Base-by-base conservation (phyloP, 768 basidiomycete species). In the Termitomyces heimii region DNA sequence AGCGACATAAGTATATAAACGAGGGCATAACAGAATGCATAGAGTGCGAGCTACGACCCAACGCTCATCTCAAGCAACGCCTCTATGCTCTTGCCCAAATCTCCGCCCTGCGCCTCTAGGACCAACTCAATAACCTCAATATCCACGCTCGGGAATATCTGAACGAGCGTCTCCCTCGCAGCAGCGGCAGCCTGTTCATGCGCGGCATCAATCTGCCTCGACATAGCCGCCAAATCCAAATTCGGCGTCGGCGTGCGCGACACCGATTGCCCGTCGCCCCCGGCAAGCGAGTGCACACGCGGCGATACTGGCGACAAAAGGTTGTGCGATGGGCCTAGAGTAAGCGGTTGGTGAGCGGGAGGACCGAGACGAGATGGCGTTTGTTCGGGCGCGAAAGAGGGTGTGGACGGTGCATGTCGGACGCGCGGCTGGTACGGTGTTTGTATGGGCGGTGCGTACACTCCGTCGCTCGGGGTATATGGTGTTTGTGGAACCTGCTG, bases 51-150 rank as follows among this genome's bases (percentile, higher is more conserved):
- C 58, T 67, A 76, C 46, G 71, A 66, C 48, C 72, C 77, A 55
- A 73, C 76, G 59, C 75, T 77, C 78, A 93, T 90, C 73, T 94
- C 92, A 66, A 94, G 72, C 59, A 94, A 68, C 49, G 78, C 83
- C 66, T 96, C 94, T 63, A 96, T 94, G 67, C 92, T 94, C 78
- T 82, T 83, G 42, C 93, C 94, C 56, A 97, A 67, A 73, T 97
- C 93, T 20, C 92, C 90, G 8, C 82, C 83, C 64, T 93, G 93
- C 45, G 91, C 92, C 67, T 96, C 94, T 57, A 96, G 73, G 35
- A 98, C 92, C 82, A 83, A 88, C 58, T 94, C 90, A 42, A 93
- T 80, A 32, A 97, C 83, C 70, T 95, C 95, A 46, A 69, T 69
- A 66, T 98, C 95, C 61, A 89, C 76, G 10, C 69, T 70, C 1